Conservation (phyloP, 192 early-diverging fungal species). For the Rhizoclosmatium globosum region DNA sequence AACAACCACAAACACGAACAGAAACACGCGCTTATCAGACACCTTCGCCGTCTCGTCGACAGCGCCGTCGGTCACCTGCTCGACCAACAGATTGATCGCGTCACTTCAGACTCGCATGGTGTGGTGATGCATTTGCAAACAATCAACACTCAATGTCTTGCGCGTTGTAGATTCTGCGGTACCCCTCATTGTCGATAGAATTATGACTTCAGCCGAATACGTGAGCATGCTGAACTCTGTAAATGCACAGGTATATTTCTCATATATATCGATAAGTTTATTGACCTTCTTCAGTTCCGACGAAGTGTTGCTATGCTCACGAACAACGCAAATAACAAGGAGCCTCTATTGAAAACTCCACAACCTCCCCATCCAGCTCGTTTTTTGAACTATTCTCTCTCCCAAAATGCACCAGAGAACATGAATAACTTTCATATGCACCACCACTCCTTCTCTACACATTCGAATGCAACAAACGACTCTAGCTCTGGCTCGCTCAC, state of each 20-base stretch:
- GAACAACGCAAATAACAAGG: not conserved
- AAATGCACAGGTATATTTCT: constrained; percentile 37
- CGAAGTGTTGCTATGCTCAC: not conserved
- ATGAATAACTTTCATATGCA: not conserved
- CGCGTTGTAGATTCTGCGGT: constrained; percentile 27
- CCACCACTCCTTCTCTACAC: constrained; percentile 44
- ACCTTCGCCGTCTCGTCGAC: constrained; percentile 49
- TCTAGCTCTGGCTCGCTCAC: constrained; percentile 39
- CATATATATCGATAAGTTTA: no score
- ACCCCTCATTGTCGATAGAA: constrained; percentile 52
- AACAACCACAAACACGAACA: constrained; percentile 4
- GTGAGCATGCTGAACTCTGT: constrained; percentile 37
- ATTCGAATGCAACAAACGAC: constrained; percentile 52
- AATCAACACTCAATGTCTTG: not conserved
- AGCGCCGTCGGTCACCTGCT: constrained; percentile 39
- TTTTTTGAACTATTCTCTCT: not conserved
- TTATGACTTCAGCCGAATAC: constrained; percentile 58
- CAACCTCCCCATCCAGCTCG: no score
- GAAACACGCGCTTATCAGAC: constrained; percentile 52
- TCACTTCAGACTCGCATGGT: not conserved
- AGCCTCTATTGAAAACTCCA: not conserved
- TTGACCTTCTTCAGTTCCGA: no score
- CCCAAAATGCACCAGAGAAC: not conserved
- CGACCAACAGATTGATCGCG: constrained; percentile 32
- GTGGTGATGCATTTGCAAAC: not conserved